phyloP scores from a whole-genome alignment of 2,329 filamentous ascomycete species.

The Aspergillus felis region DNA sequence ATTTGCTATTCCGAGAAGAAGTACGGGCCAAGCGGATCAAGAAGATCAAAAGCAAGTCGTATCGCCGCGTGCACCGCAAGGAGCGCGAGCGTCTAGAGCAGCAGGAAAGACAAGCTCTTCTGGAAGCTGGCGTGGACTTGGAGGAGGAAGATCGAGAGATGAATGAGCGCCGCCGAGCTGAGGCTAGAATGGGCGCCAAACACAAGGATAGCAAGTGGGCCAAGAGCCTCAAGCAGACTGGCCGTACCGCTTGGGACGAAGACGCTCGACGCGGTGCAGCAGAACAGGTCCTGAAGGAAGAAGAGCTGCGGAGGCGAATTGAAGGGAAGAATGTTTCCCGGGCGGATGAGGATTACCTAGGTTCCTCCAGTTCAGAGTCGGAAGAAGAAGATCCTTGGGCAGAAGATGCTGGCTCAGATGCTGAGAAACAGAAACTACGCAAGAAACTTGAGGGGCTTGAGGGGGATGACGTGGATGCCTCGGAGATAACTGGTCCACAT shows the following conservation, averaged over 20 bases:
- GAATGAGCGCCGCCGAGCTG: constrained; percentile 70
- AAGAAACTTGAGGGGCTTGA: constrained; percentile 48
- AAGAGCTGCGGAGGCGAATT: constrained; percentile 75
- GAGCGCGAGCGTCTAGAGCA: constrained; percentile 60
- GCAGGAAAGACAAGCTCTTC: constrained; percentile 54
- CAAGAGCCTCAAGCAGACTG: constrained; percentile 73
- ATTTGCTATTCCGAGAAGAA: constrained; percentile 83
- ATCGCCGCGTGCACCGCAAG: constrained; percentile 85
- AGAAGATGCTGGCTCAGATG: constrained; percentile 45
- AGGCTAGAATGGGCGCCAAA: constrained; percentile 79
- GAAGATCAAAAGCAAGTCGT: constrained; percentile 98
- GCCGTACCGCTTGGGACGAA: constrained; percentile 82
- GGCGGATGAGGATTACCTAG: constrained; percentile 54
- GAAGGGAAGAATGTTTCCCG: constrained; percentile 66
- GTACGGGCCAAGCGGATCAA: constrained; percentile 88
- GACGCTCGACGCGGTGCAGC: constrained; percentile 72
- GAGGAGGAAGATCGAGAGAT: constrained; percentile 63
- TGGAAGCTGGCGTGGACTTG: constrained; percentile 56
- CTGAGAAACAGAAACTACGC: constrained; percentile 33
- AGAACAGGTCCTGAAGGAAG: constrained; percentile 77
- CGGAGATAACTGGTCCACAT: constrained; percentile 44
- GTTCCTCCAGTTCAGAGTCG: constrained; percentile 58
- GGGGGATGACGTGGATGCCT: constrained; percentile 42
- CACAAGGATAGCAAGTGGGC: constrained; percentile 92
- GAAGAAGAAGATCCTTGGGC: constrained; percentile 57